A percentile compares a stretch with the other conserved stretches of the same genome.
These are phyloP conservation scores for Keqinozyma sinolaborantium DNA, from an alignment of 1,139 yeast genomes.

Conservation along the genomic window DNA sequence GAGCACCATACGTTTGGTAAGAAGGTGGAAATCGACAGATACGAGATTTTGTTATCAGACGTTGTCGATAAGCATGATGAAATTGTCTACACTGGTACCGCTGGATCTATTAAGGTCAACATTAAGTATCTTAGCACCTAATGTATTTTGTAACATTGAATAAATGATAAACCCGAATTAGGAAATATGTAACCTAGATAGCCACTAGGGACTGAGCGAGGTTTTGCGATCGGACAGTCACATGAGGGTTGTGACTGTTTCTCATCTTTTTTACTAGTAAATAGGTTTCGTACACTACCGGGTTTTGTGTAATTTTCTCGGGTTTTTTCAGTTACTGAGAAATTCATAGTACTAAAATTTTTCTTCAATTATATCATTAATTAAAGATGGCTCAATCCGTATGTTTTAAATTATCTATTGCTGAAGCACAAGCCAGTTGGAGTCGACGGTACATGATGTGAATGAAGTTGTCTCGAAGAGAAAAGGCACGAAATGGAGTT, in stretches of 20 bases:
- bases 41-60: conserved; percentile 38
- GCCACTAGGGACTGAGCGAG: no score
- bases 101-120: conserved; percentile 29
- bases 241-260: conserved; percentile 15
- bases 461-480: not conserved
- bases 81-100: conserved; percentile 21
- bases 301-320: conserved; percentile 11
- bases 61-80: conserved; percentile 30
- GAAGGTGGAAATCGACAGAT: conserved; percentile 60
- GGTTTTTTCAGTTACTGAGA: conserved; percentile 13
- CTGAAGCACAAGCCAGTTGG: not conserved
- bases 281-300: conserved; percentile 2
- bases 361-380: conserved; percentile 12
- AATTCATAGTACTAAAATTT: conserved; percentile 10
- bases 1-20: conserved; percentile 77
- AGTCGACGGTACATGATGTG: not conserved
- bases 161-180: no score
- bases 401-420: conserved; percentile 7
- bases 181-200: no score
- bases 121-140: conserved; percentile 18
- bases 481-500: no score
- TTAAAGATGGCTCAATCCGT: conserved; percentile 17
- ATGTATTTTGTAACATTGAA: conserved; percentile 1
- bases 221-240: no score
- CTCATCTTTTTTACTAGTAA: conserved; percentile 3